Evolutionary conservation across 805 yeast species (phyloP).

Genomic region (Saturnispora gosingensis): DNA sequence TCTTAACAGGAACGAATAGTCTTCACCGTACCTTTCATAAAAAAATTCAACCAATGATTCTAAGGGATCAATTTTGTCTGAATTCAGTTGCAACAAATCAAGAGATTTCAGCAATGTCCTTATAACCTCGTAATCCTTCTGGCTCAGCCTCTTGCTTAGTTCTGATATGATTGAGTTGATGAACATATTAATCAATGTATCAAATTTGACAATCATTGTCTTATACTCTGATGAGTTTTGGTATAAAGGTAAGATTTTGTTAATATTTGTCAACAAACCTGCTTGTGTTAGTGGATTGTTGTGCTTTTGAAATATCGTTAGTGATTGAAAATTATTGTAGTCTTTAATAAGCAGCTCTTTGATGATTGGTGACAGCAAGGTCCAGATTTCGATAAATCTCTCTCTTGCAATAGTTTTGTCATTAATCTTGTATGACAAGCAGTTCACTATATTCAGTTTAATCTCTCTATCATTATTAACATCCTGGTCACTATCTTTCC

Average conservation of each 20-base stretch:
- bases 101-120: conserved; percentile 20
- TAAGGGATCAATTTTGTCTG: conserved; percentile 26
- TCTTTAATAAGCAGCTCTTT: conserved; percentile 26
- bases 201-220: conserved; percentile 31
- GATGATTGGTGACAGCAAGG: conserved; percentile 23
- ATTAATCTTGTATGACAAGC: conserved; percentile 16
- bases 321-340: conserved; percentile 26
- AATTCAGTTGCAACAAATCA: conserved; percentile 18
- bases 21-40: conserved; percentile 23
- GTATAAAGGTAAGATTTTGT: conserved; percentile 21
- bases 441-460: conserved; percentile 20
- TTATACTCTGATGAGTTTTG: conserved; percentile 16
- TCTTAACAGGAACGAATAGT: conserved; percentile 20
- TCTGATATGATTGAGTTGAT: conserved; percentile 64
- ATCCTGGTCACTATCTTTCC: background rate
- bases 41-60: conserved; percentile 29
- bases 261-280: conserved; percentile 23
- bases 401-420: conserved; percentile 21
- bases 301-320: conserved; percentile 23
- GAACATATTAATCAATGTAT: conserved; percentile 55
- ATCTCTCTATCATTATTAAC: background rate
- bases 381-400: conserved; percentile 21
- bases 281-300: conserved; percentile 27
- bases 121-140: conserved; percentile 35
- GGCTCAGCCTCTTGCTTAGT: conserved; percentile 48